Evolutionary conservation across 164 flowering plant genomes (phyloP), one percentile per base, ranked within the genome.

Genomic region (Dillenia turbinata): DNA sequence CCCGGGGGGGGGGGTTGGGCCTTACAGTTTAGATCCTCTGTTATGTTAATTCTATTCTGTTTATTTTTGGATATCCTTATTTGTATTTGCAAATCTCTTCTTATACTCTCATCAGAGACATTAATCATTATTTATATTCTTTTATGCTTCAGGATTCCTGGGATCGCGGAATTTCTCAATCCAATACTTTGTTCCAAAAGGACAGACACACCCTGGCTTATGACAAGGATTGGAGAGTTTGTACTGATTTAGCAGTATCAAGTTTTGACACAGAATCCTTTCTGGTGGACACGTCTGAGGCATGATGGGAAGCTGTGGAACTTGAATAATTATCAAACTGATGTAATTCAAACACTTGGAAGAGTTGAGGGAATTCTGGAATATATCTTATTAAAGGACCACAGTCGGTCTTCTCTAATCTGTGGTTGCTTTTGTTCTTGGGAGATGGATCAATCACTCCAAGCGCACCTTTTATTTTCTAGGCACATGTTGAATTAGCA

Each of bases 231-330:
- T 95, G 99, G 99, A 87, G 99, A 65, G 99, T 95, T 53, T 87
- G 99, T 1, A 95, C 99, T 52, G 99, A 95, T 66, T 95, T 95
- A 95, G 76, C 99, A 95, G 75, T 95, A 92, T 70, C 99, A 95
- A 70, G 99, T 95, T 51, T 67, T 95, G 63, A 95, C 92, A 67
- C 98, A 95, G 65, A 95, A 90, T 49, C 99, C 99, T 15, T 95
- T 95, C 76, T 95, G 99, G 99, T 95, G 99, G 99, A 95, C 99
- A 14, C 99, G 92, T 73, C 99, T 92, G 73, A 73, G 99, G 66
- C 98, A 95, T 80, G 99, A 95, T 80, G 99, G 99, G 12, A 95
- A 95, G 72, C 69, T 95, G 63, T 95, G 99, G 99, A 95, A 95
- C 77, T 79, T 95, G 85, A 92, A 95, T 71, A 95, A 92, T 64